Evolutionary conservation across 805 yeast species (phyloP), one percentile per base, ranked within the genome.

Genomic region (Candida golubevii): DNA sequence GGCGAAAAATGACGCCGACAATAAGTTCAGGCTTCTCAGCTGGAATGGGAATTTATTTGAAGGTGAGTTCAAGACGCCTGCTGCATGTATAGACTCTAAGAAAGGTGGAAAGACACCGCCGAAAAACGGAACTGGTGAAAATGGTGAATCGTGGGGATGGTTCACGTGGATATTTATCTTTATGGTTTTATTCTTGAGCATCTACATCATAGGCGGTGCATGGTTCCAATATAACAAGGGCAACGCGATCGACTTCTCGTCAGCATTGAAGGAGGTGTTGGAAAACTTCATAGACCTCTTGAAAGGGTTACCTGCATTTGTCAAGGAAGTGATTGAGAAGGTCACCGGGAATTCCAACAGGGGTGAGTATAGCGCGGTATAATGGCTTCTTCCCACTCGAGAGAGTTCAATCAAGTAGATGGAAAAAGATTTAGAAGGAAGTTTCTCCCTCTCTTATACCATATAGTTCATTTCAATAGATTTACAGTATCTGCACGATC

Each of bases 291-390:
- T 76, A 35, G 85, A 80, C 45, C 67, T 83, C 29, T 57, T 78
- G 36, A 69, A 71, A 26, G 80, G 82, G 1, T 63, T 83, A 40
- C 93, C 93, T 6, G 75, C 76, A 11, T 82, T 90, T 48, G 53
- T 78, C 36, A 74, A 70, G 50, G 96, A 90, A 64, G 73, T 90
- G 4, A 67, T 80, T 35, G 78, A 77, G 40, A 88, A 78, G 56
- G 62, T 90, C 30, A 83, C 90, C 7, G 76, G 80, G 18, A 66
- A 74, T 42, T 67, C 77, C 37, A 71, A 72, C 55, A 77, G 96
- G 61, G 95, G 95, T 26, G 98, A 96, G 14, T 91, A 93, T 63
- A 83, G 95, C 59, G 98, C 97, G 31, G 95, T 93, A 9, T 90
- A 30, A 42, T 30, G n/a, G 32, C 23, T 5, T 18, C 23, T 18